These are phyloP conservation scores for Apiotrichum montevideense DNA, from an alignment of 1,284 basidiomycete species.

Conservation along the genomic window DNA sequence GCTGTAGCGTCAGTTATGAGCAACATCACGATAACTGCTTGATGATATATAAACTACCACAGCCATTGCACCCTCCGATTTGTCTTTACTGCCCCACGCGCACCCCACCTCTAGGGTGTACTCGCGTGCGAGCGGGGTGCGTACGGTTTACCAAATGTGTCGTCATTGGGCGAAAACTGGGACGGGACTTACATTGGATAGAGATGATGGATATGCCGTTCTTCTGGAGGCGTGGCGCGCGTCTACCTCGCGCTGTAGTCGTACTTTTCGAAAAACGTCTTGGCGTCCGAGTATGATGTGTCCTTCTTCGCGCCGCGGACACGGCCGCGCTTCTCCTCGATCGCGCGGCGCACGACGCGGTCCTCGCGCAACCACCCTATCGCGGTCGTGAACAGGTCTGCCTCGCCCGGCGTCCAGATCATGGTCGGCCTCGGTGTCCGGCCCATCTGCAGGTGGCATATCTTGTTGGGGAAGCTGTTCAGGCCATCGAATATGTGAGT, in stretches of 20 bases:
- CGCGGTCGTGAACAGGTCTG: constrained; percentile 64
- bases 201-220: too few relatives aligned
- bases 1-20: neutral
- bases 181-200: neutral
- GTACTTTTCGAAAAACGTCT: constrained; percentile 83
- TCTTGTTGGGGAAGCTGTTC: constrained; percentile 76
- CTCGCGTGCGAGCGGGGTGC: constrained; percentile 18
- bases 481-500: constrained; percentile 95
- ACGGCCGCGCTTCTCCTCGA: constrained; percentile 51
- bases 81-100: constrained; percentile 30
- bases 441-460: constrained; percentile 82
- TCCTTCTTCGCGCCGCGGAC: constrained; percentile 65
- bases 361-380: constrained; percentile 81
- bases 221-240: neutral
- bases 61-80: constrained; percentile 27
- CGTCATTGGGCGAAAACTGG: constrained; percentile 21
- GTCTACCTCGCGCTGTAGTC: constrained; percentile 32
- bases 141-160: constrained; percentile 35
- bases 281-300: constrained; percentile 55
- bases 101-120: constrained; percentile 16
- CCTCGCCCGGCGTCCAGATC: constrained; percentile 57
- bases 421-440: constrained; percentile 57
- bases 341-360: constrained; percentile 59
- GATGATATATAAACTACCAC: too few relatives aligned
- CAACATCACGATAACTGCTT: neutral